Percentiles rank a stretch among this genome's conserved stretches.
These are phyloP conservation scores for Candida rishiriensis DNA, from an alignment of 805 yeast genomes.

Conservation along the genomic window DNA sequence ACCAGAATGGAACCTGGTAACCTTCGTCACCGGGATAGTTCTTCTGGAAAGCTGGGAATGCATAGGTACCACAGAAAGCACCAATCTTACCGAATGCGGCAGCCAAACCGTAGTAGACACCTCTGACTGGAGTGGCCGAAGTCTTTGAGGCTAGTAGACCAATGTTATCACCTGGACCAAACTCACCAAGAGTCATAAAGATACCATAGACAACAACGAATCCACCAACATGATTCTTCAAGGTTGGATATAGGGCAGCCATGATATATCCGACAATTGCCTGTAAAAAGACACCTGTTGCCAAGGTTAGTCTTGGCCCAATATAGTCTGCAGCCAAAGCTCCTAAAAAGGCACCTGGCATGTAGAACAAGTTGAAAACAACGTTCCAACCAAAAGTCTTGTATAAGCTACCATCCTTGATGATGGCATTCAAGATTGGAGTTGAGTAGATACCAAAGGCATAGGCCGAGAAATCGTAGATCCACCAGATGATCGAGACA, in stretches of 20 bases:
- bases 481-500: slow-evolving; percentile 81
- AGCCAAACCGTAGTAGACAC: slow-evolving; percentile 84
- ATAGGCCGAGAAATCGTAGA: slow-evolving; percentile 83
- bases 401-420: slow-evolving; percentile 59
- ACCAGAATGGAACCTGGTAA: slow-evolving; percentile 73
- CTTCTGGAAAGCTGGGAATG: slow-evolving; percentile 74
- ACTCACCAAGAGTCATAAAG: slow-evolving; percentile 82
- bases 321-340: slow-evolving; percentile 80
- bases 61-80: slow-evolving; percentile 86
- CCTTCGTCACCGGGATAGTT: slow-evolving; percentile 59
- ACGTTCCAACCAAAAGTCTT: slow-evolving; percentile 89
- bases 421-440: slow-evolving; percentile 54
- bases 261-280: slow-evolving; percentile 77
- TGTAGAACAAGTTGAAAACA: slow-evolving; percentile 79
- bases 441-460: slow-evolving; percentile 85
- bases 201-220: slow-evolving; percentile 87
- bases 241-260: slow-evolving; percentile 62
- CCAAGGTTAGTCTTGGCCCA: slow-evolving; percentile 85
- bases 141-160: slow-evolving; percentile 87
- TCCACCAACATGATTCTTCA: slow-evolving; percentile 63
- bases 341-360: slow-evolving; percentile 88
- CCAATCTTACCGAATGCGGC: slow-evolving; percentile 92
- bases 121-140: slow-evolving; percentile 81
- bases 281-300: slow-evolving; percentile 65
- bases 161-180: slow-evolving; percentile 91